Percentiles rank a stretch among this genome's conserved stretches.
Evolutionary conservation across 2,329 filamentous ascomycete genomes (phyloP).

Genomic region (Capronia coronata): DNA sequence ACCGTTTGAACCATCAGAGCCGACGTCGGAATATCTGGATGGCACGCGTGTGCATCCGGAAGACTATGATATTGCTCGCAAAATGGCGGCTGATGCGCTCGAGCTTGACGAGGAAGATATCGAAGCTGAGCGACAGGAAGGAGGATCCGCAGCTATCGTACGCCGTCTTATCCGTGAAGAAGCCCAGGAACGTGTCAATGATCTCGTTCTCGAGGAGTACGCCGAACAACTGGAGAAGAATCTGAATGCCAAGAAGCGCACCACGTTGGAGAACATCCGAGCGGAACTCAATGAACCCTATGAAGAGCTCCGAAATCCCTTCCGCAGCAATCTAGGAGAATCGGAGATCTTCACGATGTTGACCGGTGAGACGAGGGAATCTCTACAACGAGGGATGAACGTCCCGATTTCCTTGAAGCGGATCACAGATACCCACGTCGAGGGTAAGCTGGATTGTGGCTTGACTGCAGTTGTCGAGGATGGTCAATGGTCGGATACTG

Average conservation of each 20-base stretch:
- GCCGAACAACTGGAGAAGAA: constrained; percentile 90
- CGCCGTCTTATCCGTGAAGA: constrained; percentile 93
- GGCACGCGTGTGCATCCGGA: constrained; percentile 96
- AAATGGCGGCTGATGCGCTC: constrained; percentile 95
- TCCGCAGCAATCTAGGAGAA: constrained; percentile 55
- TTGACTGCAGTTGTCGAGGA: constrained; percentile 83
- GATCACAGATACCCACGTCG: constrained; percentile 85
- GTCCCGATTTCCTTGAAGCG: constrained; percentile 73
- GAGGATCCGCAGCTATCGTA: constrained; percentile 82
- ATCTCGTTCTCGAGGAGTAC: constrained; percentile 92
- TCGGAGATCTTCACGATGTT: constrained; percentile 94
- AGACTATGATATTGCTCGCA: constrained; percentile 94
- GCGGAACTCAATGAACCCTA: constrained; percentile 88
- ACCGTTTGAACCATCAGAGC: constrained; percentile 74
- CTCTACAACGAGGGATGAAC: constrained; percentile 83
- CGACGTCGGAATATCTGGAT: constrained; percentile 83
- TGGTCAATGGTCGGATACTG: constrained; percentile 68
- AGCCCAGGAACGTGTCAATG: constrained; percentile 89
- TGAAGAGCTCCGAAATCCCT: constrained; percentile 83
- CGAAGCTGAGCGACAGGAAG: constrained; percentile 85
- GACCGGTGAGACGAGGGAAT: constrained; percentile 82
- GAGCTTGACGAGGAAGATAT: constrained; percentile 97
- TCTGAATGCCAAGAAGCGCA: constrained; percentile 88
- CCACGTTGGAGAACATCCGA: constrained; percentile 91
- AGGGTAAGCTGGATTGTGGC: constrained; percentile 88